phyloP scores from a whole-genome alignment of 345 rosid species.

The Populus euphratica region DNA sequence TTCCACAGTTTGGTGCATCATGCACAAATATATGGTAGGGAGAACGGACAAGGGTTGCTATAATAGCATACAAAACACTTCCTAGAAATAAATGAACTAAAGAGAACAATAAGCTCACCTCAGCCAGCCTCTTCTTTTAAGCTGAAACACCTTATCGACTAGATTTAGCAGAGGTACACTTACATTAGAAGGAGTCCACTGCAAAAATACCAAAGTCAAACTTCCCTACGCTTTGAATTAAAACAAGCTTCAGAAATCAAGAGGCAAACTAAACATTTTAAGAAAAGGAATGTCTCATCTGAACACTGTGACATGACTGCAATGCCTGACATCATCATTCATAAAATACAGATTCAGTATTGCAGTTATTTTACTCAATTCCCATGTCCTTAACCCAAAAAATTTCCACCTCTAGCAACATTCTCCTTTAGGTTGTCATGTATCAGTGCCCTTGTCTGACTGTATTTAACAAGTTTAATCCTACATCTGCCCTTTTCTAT shows the following conservation, averaged over 20 bases:
- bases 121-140: conserved; percentile 96
- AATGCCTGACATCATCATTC: not conserved
- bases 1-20: not conserved
- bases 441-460: not conserved
- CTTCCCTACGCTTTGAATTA: not conserved
- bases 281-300: not conserved
- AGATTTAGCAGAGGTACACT: conserved; percentile 91
- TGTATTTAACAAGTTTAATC: not conserved
- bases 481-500: not conserved
- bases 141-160: conserved; percentile 94
- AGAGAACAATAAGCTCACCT: conserved; percentile 47
- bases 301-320: not conserved
- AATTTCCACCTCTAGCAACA: not conserved
- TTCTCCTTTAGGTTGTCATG: not conserved
- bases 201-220: conserved; percentile 12
- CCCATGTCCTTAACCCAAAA: not conserved
- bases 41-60: not conserved
- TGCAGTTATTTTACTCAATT: not conserved
- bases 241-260: not conserved
- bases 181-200: conserved; percentile 98
- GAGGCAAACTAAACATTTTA: not conserved
- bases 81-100: not conserved
- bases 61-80: not conserved
- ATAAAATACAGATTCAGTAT: not conserved
- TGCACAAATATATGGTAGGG: not conserved